Evolutionary conservation across 345 rosid genomes (phyloP), one percentile per base, ranked within the genome.

Genomic region (Mangifera indica): DNA sequence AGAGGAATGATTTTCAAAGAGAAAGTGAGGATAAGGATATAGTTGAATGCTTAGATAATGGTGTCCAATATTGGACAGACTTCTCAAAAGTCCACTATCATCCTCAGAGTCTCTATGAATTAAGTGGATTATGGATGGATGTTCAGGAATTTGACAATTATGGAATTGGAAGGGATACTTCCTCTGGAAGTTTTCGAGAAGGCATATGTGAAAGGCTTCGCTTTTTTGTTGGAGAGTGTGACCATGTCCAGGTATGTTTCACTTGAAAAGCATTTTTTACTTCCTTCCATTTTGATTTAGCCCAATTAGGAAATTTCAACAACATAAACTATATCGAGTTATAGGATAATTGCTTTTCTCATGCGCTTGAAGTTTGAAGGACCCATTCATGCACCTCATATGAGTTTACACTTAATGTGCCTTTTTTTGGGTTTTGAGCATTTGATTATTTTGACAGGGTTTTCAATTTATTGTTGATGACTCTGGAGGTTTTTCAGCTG

Each of bases 51-150:
- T 86, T 94, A 77, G 98, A 91, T 67, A 81, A 79, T 34, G 78
- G 62, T 26, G 92, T 94, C 42, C 82, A 87, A 60, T 92, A 72
- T 78, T 94, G 99, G 99, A 94, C 98, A 12, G 99, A 94, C 79
- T 94, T 77, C 79, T 87, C 98, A 70, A 92, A 94, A 78, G 92
- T 88, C 8, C 95, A 90, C 70, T 92, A 84, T 78, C 99, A 94
- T 84, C 95, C 92, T 21, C 88, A 81, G 55, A 90, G 93, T 73
- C 69, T 90, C 25, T 87, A 88, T 15, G 92, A 94, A 76, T 61
- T 94, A 60, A 87, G 82, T 15, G 98, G 98, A 72, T 75, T 89
- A 70, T 84, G 91, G 87, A 78, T 72, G 82, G 86, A 84, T 77
- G 53, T 72, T 62, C 69, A 79, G 67, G 87, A 88, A 61, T 89